phyloP scores from a whole-genome alignment of 441 rosid genomes.

The Lagerstroemia fauriei region DNA sequence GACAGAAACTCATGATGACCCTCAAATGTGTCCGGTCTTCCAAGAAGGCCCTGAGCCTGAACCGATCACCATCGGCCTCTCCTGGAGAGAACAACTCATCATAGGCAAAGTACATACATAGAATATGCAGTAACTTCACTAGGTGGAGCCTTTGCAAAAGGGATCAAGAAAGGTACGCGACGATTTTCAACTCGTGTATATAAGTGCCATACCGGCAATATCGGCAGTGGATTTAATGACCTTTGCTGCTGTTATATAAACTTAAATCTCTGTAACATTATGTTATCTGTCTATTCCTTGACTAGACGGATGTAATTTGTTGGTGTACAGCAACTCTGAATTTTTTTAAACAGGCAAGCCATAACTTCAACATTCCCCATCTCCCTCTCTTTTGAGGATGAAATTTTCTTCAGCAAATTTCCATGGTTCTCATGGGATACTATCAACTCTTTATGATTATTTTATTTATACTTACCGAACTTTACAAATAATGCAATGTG shows the following conservation, averaged over 20 bases:
- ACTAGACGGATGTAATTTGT: background rate
- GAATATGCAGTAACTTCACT: background rate
- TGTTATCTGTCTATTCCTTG: slow-evolving; percentile 19
- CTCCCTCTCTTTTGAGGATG: background rate
- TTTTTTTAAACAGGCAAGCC: background rate
- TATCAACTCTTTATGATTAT: no score
- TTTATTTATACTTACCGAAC: no score
- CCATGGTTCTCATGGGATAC: no score
- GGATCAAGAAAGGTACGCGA: slow-evolving; percentile 33
- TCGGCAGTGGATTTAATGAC: background rate
- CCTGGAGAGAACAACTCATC: slow-evolving; percentile 46
- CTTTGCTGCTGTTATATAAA: slow-evolving; percentile 28
- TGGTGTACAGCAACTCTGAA: background rate
- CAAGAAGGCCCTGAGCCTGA: slow-evolving; percentile 51
- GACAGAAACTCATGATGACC: slow-evolving; percentile 81
- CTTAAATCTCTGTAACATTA: slow-evolving; percentile 37
- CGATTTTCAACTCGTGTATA: slow-evolving; percentile 44
- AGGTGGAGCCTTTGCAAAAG: slow-evolving; percentile 20
- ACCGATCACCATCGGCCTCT: slow-evolving; percentile 54
- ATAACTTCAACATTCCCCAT: background rate
- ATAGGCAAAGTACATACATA: slow-evolving; percentile 22
- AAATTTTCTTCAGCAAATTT: background rate
- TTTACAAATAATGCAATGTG: no score
- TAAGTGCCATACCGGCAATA: slow-evolving; percentile 24
- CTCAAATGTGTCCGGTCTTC: slow-evolving; percentile 80